Evolutionary conservation across 768 basidiomycete species (phyloP), one percentile per base, ranked within the genome.

Genomic region (Thelephora aurantiotincta): DNA sequence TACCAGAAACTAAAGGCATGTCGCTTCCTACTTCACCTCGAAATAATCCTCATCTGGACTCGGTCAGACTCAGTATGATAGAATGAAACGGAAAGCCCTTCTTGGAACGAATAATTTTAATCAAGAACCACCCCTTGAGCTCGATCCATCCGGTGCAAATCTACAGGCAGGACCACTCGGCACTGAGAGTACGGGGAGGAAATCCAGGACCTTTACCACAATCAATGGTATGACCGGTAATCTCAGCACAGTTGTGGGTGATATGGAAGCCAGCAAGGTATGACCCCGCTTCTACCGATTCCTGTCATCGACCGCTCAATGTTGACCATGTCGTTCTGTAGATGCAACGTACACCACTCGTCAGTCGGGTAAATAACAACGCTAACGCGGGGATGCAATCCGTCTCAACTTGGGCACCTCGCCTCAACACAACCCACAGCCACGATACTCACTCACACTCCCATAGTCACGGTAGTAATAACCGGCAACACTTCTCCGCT

Each of bases 1-100:
- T 91, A 90, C 57, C 82, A 84, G 48, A 89, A 86, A 58, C 73
- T 91, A 35, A 91, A 90, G 71, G 88, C 77, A 18, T 9, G 60
- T 48, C 18, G 13, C 2, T 14, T n/a, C 16, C 5, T 47, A 14
- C 23, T 26, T 45, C 23, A 47, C 30, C 11, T 6, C 43, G 34
- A 1, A 16, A n/a, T 35, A 35, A 35, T 11, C 41, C 33, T 42
- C 35, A 41, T 22, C 36, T 43, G 43, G 48, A 33, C 34, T 14
- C 22, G 16, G 5, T 7, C 49, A 89, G 87, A 66, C 65, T 36
- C 83, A 87, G 55, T 75, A 82, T 51, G 88, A 91, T 58, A 87
- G 84, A 58, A 71, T 88, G 54, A 91, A 87, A 64, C 75, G 87
- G 48, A 90, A 77, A 55, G 75, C 83, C 12, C 69, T 91, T 14